A percentile compares a stretch with the other conserved stretches of the same genome.
These are phyloP conservation scores for Melastoma malabathricum DNA, from an alignment of 345 rosid species.

Conservation along the genomic window DNA sequence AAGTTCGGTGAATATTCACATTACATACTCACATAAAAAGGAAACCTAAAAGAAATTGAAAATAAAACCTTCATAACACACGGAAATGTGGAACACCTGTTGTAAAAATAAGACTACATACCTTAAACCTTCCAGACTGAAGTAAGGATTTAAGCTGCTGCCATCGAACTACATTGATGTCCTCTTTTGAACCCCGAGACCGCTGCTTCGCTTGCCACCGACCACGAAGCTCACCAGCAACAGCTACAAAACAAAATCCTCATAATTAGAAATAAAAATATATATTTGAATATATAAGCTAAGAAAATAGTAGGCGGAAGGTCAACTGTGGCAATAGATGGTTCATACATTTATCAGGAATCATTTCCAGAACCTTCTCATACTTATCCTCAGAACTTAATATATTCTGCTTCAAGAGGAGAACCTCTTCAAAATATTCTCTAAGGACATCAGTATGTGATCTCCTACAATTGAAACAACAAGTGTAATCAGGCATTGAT, in stretches of 20 bases:
- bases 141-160: conserved; percentile 59
- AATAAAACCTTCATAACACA: not conserved
- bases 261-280: too few relatives aligned
- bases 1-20: too few relatives aligned
- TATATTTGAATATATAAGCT: too few relatives aligned
- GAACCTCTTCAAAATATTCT: conserved; percentile 55
- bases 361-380: conserved; percentile 75
- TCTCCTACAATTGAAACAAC: conserved; percentile 45
- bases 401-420: conserved; percentile 50
- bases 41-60: too few relatives aligned
- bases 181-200: conserved; percentile 49
- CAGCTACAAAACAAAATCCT: conserved; percentile 29
- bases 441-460: conserved; percentile 62
- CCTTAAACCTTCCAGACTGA: conserved; percentile 69
- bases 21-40: too few relatives aligned
- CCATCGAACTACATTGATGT: conserved; percentile 59
- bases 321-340: not conserved
- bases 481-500: not conserved
- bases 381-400: conserved; percentile 66
- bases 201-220: conserved; percentile 61
- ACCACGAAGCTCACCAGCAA: conserved; percentile 65
- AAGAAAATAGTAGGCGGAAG: too few relatives aligned
- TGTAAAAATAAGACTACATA: conserved; percentile 9
- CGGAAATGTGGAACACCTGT: not conserved
- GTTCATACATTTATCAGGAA: conserved; percentile 61